Evolutionary conservation across 345 rosid genomes (phyloP).

Genomic region (Mallotus nudiflorus): DNA sequence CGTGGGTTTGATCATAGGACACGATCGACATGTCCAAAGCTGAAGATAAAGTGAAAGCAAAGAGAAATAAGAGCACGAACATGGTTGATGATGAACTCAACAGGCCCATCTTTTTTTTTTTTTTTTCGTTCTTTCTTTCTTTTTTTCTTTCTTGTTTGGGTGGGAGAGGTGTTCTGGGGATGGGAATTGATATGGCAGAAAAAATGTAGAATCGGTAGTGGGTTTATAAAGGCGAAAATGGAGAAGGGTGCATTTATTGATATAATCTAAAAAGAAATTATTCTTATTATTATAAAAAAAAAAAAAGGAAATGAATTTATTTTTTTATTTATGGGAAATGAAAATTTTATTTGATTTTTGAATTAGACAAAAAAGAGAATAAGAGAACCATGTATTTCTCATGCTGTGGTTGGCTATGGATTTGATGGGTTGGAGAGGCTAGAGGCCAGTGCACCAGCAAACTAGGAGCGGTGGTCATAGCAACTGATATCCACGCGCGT

Average conservation of each 20-base stretch:
- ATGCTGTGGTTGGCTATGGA: constrained; percentile 13
- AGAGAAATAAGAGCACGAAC: constrained; percentile 36
- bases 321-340: neutral
- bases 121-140: neutral
- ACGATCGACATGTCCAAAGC: constrained; percentile 81
- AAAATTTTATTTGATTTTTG: neutral
- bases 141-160: too few relatives aligned
- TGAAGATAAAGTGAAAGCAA: constrained; percentile 45
- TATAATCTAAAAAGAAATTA: neutral
- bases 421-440: too few relatives aligned
- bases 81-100: constrained; percentile 20
- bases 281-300: too few relatives aligned
- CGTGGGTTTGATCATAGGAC: constrained; percentile 62
- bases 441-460: too few relatives aligned
- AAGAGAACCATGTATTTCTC: constrained; percentile 13
- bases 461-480: too few relatives aligned
- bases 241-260: neutral
- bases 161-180: neutral
- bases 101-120: constrained; percentile 38
- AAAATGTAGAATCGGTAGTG: neutral
- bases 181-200: neutral
- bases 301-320: too few relatives aligned
- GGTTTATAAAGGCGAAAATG: constrained; percentile 2
- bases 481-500: too few relatives aligned
- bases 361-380: constrained; percentile 1